Percentiles rank a stretch among this genome's conserved stretches.
Evolutionary conservation across 1,284 basidiomycete species (phyloP).

Genomic region (Earliella scabrosa): DNA sequence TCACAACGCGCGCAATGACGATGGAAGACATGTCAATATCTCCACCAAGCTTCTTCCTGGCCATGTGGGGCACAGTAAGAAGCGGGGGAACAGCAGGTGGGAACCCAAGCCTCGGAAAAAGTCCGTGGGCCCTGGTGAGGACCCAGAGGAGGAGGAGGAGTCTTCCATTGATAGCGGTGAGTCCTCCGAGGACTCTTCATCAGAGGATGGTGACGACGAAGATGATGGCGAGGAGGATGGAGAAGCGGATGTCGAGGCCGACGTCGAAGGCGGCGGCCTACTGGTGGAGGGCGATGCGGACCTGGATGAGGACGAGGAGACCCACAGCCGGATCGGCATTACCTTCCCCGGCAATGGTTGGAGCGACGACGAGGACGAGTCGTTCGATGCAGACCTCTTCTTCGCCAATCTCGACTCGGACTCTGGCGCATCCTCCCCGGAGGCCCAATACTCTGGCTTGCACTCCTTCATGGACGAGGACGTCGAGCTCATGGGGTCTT

Average conservation of each 20-base stretch:
- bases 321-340: constrained; percentile 39
- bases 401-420: constrained; percentile 72
- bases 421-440: constrained; percentile 39
- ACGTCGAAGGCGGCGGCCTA: constrained; percentile 26
- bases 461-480: constrained; percentile 33
- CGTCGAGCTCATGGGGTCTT: constrained; percentile 24
- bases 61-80: constrained; percentile 47
- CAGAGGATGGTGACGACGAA: constrained; percentile 61
- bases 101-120: constrained; percentile 68
- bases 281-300: constrained; percentile 1
- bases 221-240: constrained; percentile 43
- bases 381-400: constrained; percentile 79
- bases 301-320: constrained; percentile 33
- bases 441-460: constrained; percentile 39
- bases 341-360: constrained; percentile 63
- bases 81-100: constrained; percentile 55
- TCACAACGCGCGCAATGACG: constrained; percentile 57
- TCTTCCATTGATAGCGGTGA: constrained; percentile 38
- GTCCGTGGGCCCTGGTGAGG: constrained; percentile 64
- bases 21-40: constrained; percentile 21
- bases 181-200: constrained; percentile 33
- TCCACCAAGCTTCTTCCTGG: constrained; percentile 23
- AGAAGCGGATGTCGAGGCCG: constrained; percentile 43
- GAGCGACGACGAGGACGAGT: constrained; percentile 72
- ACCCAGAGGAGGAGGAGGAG: constrained; percentile 28